Evolutionary conservation across 2,329 filamentous ascomycete species (phyloP).

Genomic region (Meredithiella fracta): DNA sequence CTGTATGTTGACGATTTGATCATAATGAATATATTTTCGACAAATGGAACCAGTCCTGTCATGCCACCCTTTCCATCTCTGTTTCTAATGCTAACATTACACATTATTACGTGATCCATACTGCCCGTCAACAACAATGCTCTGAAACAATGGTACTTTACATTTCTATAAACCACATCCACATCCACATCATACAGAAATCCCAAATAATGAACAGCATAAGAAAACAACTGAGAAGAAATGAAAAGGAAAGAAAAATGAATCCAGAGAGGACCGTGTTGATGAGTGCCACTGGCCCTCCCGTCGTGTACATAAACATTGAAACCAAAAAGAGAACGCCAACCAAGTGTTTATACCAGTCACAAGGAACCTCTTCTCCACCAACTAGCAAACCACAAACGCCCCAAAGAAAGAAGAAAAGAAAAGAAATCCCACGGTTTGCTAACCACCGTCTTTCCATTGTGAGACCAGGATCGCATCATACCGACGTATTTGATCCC

Average conservation of each 20-base stretch:
- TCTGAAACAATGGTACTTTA: not conserved
- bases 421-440: constrained; percentile 1
- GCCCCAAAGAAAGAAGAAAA: not conserved
- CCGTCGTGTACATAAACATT: not conserved
- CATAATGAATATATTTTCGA: not conserved
- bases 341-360: constrained; percentile 5
- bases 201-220: not conserved
- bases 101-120: too few relatives aligned
- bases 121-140: too few relatives aligned
- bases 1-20: too few relatives aligned
- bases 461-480: not conserved
- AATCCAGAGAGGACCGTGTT: constrained; percentile 1
- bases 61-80: too few relatives aligned
- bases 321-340: constrained; percentile 7
- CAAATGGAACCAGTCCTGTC: too few relatives aligned
- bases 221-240: not conserved
- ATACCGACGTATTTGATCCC: not conserved
- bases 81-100: too few relatives aligned
- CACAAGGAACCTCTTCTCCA: not conserved
- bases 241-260: not conserved
- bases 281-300: not conserved
- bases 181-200: constrained; percentile 4
- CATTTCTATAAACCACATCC: constrained; percentile 6
- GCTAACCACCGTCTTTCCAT: not conserved
- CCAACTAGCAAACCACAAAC: not conserved